These are phyloP conservation scores for Xylariaceae sp. DNA, from an alignment of 2,329 filamentous ascomycete species.

Conservation along the genomic window DNA sequence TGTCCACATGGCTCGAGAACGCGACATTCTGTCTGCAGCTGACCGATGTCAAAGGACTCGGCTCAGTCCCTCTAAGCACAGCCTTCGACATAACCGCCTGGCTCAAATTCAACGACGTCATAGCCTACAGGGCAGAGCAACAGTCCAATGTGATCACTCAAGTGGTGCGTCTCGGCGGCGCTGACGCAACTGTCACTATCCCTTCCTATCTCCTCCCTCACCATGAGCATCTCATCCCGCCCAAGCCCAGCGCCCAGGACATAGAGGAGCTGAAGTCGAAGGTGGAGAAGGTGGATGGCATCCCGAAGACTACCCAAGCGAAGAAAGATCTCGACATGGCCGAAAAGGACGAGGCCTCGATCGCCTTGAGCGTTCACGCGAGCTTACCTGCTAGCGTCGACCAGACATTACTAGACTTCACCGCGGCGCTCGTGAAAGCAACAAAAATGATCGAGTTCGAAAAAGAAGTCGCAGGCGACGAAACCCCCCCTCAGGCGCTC, in stretches of 20 bases:
- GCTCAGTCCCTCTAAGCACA: slow-evolving; percentile 45
- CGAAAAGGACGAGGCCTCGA: slow-evolving; percentile 44
- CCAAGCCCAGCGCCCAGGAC: slow-evolving; percentile 32
- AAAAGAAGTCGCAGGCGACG: slow-evolving; percentile 32
- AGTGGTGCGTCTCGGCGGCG: slow-evolving; percentile 47
- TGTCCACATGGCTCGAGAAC: slow-evolving; percentile 47
- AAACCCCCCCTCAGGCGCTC: slow-evolving; percentile 9
- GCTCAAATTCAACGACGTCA: slow-evolving; percentile 43
- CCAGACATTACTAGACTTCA: slow-evolving; percentile 49
- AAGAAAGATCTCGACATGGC: slow-evolving; percentile 37
- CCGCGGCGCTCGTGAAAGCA: slow-evolving; percentile 52
- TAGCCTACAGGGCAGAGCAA: slow-evolving; percentile 45
- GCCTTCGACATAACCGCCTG: slow-evolving; percentile 44
- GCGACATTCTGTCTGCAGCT: slow-evolving; percentile 51
- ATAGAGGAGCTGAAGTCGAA: slow-evolving; percentile 35
- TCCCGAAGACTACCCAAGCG: slow-evolving; percentile 39
- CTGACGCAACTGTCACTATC: slow-evolving; percentile 45
- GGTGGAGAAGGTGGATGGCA: slow-evolving; percentile 39
- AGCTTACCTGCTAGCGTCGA: slow-evolving; percentile 47
- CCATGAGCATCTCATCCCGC: slow-evolving; percentile 50
- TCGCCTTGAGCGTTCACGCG: slow-evolving; percentile 44
- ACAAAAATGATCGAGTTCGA: slow-evolving; percentile 54
- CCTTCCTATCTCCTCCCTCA: slow-evolving; percentile 49
- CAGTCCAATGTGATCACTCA: slow-evolving; percentile 41
- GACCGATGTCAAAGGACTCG: slow-evolving; percentile 40